phyloP scores from a whole-genome alignment of 2,329 filamentous ascomycete species.

The Rachicladosporium sp. region DNA sequence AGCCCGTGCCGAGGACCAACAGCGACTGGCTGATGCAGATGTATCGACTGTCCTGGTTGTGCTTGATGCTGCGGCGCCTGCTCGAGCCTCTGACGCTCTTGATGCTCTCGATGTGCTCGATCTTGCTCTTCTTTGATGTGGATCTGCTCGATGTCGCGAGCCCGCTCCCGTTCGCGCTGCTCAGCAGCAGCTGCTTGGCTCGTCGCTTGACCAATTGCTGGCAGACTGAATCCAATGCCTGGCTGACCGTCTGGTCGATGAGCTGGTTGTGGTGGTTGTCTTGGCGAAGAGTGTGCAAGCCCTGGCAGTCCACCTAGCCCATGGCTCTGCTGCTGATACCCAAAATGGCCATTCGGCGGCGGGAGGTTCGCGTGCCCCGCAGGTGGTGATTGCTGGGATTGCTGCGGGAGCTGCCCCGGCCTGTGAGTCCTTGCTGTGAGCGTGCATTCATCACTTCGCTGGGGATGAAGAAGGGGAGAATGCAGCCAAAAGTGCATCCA shows the following conservation, averaged over 20 bases:
- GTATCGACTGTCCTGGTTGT: conserved; percentile 60
- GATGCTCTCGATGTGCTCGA: conserved; percentile 42
- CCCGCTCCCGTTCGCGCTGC: conserved; percentile 27
- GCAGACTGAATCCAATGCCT: conserved; percentile 30
- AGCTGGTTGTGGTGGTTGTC: conserved; percentile 19
- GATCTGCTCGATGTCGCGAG: conserved; percentile 41
- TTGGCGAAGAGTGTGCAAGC: conserved; percentile 32
- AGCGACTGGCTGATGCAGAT: conserved; percentile 88
- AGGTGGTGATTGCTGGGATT: conserved; percentile 22
- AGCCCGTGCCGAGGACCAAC: conserved; percentile 67
- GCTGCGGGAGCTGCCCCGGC: conserved; percentile 5
- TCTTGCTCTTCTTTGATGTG: conserved; percentile 50
- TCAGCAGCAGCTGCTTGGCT: conserved; percentile 26
- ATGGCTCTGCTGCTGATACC: conserved; percentile 32
- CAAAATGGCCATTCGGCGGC: conserved; percentile 26
- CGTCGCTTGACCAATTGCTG: conserved; percentile 33
- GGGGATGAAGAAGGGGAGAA: too few relatives aligned
- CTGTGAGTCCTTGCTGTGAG: too few relatives aligned
- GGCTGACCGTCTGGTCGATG: conserved; percentile 22
- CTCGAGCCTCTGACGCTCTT: conserved; percentile 56
- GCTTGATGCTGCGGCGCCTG: conserved; percentile 70
- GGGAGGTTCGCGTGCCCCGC: conserved; percentile 18
- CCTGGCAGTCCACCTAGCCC: conserved; percentile 25
- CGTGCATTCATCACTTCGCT: too few relatives aligned
- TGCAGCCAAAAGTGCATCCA: too few relatives aligned